Conservation (phyloP, 2,329 filamentous ascomycete species). For the Dryadomyces quercus-mongolicae region DNA sequence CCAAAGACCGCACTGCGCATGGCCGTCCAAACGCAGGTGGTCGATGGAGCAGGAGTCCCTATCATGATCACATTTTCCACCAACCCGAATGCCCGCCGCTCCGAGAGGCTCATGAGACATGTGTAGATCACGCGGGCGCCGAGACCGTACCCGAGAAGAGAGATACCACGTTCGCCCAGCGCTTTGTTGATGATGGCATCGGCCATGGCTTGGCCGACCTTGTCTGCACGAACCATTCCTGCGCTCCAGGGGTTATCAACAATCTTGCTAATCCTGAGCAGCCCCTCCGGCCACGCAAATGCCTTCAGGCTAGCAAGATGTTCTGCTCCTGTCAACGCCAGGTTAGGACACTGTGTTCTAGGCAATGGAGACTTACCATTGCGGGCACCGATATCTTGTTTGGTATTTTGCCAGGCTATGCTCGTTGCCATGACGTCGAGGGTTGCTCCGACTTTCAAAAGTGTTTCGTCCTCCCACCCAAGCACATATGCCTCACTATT, state of each 20-base stretch:
- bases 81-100: slow-evolving; percentile 71
- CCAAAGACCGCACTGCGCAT: slow-evolving; percentile 71
- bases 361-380: slow-evolving; percentile 28
- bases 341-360: not conserved
- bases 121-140: slow-evolving; percentile 75
- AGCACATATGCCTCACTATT: slow-evolving; percentile 72
- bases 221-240: slow-evolving; percentile 64
- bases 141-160: slow-evolving; percentile 69
- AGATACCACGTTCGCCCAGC: slow-evolving; percentile 72
- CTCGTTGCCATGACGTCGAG: slow-evolving; percentile 68
- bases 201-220: slow-evolving; percentile 58
- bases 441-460: slow-evolving; percentile 66
- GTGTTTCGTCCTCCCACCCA: slow-evolving; percentile 67
- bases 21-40: slow-evolving; percentile 60
- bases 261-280: slow-evolving; percentile 58
- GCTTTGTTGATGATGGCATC: slow-evolving; percentile 72
- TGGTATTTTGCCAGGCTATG: slow-evolving; percentile 66
- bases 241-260: slow-evolving; percentile 75
- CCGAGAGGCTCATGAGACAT: slow-evolving; percentile 68
- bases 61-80: slow-evolving; percentile 80
- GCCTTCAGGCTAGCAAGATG: slow-evolving; percentile 4
- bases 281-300: slow-evolving; percentile 41
- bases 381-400: slow-evolving; percentile 32
- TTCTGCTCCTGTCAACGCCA: not conserved
- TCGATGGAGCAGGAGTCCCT: slow-evolving; percentile 66